phyloP scores from a whole-genome alignment of 345 rosid species.

The Mallotus nudiflorus region DNA sequence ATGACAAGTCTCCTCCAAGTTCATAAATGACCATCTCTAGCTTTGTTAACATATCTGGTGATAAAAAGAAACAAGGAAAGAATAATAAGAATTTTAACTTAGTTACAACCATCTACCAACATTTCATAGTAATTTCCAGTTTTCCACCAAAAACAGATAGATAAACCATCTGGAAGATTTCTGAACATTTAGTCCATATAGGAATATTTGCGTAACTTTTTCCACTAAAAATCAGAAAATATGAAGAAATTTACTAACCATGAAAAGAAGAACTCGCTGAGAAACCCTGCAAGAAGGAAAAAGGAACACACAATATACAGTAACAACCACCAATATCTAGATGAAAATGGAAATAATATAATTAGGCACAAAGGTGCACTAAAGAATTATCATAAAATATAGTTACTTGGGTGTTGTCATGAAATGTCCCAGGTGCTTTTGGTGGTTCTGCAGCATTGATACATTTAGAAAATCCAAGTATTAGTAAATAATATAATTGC shows the following conservation, averaged over 20 bases:
- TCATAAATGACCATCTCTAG: slow-evolving; percentile 10
- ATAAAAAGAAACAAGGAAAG: neutral
- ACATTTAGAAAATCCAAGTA: neutral
- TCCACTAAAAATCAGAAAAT: neutral
- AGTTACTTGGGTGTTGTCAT: neutral
- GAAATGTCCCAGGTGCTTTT: slow-evolving; percentile 1
- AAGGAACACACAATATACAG: neutral
- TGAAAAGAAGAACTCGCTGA: slow-evolving; percentile 4
- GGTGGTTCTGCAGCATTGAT: slow-evolving; percentile 5
- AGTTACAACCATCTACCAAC: neutral
- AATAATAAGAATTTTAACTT: neutral
- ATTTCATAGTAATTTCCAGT: neutral
- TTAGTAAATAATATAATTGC: neutral
- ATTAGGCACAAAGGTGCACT: neutral
- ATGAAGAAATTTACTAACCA: slow-evolving; percentile 4
- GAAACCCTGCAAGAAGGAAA: slow-evolving; percentile 6
- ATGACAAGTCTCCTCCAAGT: slow-evolving; percentile 18
- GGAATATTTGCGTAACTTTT: neutral
- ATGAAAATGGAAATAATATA: neutral
- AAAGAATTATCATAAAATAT: slow-evolving; percentile 8
- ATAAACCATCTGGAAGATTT: neutral
- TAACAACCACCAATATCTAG: neutral
- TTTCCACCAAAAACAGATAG: neutral
- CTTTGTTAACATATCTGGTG: slow-evolving; percentile 7
- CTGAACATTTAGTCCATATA: neutral